These are phyloP conservation scores for Candida michaelii DNA, from an alignment of 805 yeast genomes.

Conservation along the genomic window DNA sequence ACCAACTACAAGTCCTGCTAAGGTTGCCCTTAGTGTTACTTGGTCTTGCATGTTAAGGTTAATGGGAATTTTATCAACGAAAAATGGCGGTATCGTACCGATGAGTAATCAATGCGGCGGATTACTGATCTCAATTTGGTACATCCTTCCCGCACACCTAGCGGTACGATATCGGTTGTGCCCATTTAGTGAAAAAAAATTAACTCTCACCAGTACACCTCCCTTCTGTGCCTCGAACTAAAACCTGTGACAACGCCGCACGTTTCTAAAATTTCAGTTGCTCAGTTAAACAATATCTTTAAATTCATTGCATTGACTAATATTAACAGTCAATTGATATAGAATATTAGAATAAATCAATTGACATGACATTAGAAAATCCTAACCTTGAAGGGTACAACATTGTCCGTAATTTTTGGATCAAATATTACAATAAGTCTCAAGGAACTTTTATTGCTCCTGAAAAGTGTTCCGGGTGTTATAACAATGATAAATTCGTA, in stretches of 20 bases:
- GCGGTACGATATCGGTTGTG: too few species aligned
- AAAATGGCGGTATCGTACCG: too few species aligned
- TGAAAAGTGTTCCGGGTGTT: constrained; percentile 42
- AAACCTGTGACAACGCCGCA: constrained; percentile 2
- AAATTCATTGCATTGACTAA: too few species aligned
- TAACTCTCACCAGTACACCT: too few species aligned
- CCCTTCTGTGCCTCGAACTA: neutral
- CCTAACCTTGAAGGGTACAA: constrained; percentile 43
- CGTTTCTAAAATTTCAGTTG: constrained; percentile 5
- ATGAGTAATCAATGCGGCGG: constrained; percentile 1
- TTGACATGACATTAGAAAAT: constrained; percentile 25
- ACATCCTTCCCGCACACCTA: too few species aligned
- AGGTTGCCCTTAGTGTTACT: constrained; percentile 68
- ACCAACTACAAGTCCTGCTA: constrained; percentile 83
- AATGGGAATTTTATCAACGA: too few species aligned
- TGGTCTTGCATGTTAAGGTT: constrained; percentile 40
- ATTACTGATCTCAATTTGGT: too few species aligned
- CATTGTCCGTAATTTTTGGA: constrained; percentile 43
- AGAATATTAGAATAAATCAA: too few species aligned
- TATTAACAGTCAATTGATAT: neutral
- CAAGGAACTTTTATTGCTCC: constrained; percentile 41
- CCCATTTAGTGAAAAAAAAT: too few species aligned
- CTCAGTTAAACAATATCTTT: too few species aligned
- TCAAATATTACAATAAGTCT: constrained; percentile 37
- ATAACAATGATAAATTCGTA: constrained; percentile 53